Base-by-base conservation (phyloP, 352 stramenopile species). In the Pythium brassicae region DNA sequence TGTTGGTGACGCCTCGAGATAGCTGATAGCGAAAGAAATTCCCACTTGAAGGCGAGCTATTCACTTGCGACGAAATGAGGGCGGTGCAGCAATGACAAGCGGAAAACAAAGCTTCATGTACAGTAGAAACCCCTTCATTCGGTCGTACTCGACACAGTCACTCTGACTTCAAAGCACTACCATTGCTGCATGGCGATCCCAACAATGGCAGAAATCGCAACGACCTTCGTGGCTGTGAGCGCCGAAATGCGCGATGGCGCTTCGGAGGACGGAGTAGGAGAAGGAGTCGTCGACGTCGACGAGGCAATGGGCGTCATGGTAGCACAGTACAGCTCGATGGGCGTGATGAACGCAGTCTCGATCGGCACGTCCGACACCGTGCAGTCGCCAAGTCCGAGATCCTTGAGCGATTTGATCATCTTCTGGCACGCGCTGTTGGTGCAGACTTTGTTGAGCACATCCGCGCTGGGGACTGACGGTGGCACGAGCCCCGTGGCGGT, bases 341-440 rank as follows among this genome's bases (percentile, higher is more conserved):
- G 50, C 9, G 15, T 46, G 35, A 55, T 37, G 23, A 55, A 48
- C 23, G 42, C 50, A 2, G 50, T 39, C 50, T 59, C 12, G 26
- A 59, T 26, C 20, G 29, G 17, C 17, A 52, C 19, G 4, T n/a
- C 20, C n/a, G 11, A 19, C 3, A 59, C 6, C 7, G 32, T 35
- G 53, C 53, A 59, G 29, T 59, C 53, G 42, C 26, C 53, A 12
- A 59, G 42, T 3, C 34, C 23, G 42, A 52, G 42, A 11, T 45
- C 44, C 42, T 50, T 52, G 27, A 59, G 20, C 43, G 53, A 43
- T n/a, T 9, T 17, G 12, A 59, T 26, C 12, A n/a, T 27, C 22
- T 10, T 26, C 29, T 52, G 26, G 10, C 42, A 59, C 17, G n/a
- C 22, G 0, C 17, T 37, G 20, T 40, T 44, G 23, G 11, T 17